A percentile compares a stretch with the other conserved stretches of the same genome.
phyloP scores from a whole-genome alignment of 1,139 yeast genomes.

The Pneumocystis jirovecii region DNA sequence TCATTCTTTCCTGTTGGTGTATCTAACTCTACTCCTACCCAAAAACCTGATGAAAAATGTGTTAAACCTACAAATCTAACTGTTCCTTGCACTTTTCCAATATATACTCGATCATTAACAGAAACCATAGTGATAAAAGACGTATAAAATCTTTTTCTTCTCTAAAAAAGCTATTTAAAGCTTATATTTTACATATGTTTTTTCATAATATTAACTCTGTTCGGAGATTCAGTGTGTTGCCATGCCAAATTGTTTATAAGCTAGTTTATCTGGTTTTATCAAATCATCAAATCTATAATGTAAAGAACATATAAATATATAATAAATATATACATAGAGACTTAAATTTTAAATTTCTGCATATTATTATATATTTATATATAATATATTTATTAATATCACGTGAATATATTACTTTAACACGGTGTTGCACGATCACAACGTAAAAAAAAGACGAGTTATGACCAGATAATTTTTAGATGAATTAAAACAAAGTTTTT shows the following conservation, averaged over 20 bases:
- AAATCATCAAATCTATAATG: neutral
- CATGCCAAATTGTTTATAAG: neutral
- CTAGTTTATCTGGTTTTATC: too few species aligned
- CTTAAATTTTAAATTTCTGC: too few species aligned
- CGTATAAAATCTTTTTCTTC: neutral
- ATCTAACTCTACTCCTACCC: slow-evolving; percentile 68
- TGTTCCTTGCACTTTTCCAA: slow-evolving; percentile 11
- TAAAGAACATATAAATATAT: neutral
- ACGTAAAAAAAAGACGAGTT: neutral
- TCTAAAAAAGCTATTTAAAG: neutral
- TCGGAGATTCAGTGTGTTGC: neutral
- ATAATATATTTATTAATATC: neutral
- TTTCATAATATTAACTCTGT: neutral
- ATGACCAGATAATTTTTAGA: neutral
- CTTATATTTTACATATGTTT: neutral
- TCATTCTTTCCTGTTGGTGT: slow-evolving; percentile 56
- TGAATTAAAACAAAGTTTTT: neutral
- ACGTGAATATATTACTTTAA: neutral
- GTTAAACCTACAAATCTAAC: slow-evolving; percentile 14
- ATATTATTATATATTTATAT: too few species aligned
- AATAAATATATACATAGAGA: too few species aligned
- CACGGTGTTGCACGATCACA: neutral
- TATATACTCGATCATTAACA: slow-evolving; percentile 2
- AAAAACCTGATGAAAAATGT: slow-evolving; percentile 21
- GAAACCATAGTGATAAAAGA: neutral